phyloP scores from a whole-genome alignment of 2,329 filamentous ascomycete genomes.

The Exophiala oligosperma region DNA sequence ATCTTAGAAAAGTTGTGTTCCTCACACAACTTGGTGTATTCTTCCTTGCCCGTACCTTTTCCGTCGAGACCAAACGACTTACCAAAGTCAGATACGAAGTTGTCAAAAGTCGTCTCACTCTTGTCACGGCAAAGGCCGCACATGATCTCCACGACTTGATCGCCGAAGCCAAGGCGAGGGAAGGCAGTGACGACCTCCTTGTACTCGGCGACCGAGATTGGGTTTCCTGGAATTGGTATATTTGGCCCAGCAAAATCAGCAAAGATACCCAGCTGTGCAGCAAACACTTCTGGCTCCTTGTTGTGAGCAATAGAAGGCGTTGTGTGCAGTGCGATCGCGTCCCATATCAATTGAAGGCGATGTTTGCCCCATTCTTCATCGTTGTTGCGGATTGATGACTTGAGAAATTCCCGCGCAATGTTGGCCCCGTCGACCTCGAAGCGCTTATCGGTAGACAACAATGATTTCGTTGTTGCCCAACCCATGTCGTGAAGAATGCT shows the following conservation, averaged over 20 bases:
- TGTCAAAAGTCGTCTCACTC: conserved; percentile 38
- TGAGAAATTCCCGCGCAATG: conserved; percentile 42
- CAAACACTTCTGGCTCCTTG: conserved; percentile 27
- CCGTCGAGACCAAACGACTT: conserved; percentile 18
- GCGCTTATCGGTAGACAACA: conserved; percentile 46
- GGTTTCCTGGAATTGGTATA: conserved; percentile 15
- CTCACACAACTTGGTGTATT: conserved; percentile 11
- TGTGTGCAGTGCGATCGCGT: conserved; percentile 46
- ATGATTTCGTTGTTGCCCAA: conserved; percentile 38
- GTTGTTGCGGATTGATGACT: background rate
- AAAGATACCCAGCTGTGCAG: conserved; percentile 20
- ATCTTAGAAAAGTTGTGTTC: conserved; percentile 1
- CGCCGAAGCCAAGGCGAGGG: conserved; percentile 37
- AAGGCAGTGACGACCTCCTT: conserved; percentile 34
- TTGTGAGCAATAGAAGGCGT: conserved; percentile 28
- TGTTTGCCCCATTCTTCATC: conserved; percentile 39
- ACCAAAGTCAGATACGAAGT: conserved; percentile 37
- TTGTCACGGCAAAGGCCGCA: conserved; percentile 39
- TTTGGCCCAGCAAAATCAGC: conserved; percentile 28
- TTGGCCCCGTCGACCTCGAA: conserved; percentile 55
- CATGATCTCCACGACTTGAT: conserved; percentile 34
- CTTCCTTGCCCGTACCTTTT: conserved; percentile 17
- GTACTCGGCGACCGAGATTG: conserved; percentile 35
- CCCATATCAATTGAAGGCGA: conserved; percentile 50
- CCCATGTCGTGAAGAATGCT: conserved; percentile 33